Base-by-base conservation (phyloP, 2,329 filamentous ascomycete species). In the Aureobasidium melanogenum region DNA sequence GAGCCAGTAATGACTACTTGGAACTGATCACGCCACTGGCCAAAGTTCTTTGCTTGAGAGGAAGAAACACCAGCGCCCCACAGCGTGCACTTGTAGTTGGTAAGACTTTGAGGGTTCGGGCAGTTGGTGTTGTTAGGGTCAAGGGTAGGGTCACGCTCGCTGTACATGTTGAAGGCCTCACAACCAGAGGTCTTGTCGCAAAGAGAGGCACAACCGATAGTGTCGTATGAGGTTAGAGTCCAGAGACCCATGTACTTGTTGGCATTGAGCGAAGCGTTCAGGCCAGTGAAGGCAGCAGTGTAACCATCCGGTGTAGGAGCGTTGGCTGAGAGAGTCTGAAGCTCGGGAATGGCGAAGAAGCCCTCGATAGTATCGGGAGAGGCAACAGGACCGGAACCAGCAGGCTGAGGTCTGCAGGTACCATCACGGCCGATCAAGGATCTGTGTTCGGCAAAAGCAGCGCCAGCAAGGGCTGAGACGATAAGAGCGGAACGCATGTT, bases 1-100 rank as follows among this genome's bases (percentile, higher is more conserved):
- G 73, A 76, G 28, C 72, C 76, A 15, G 75, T 70, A 48, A 78
- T 75, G 36, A 74, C 72, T 34, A 77, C 72, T 17, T 71, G 66
- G 71, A 78, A 71, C 15, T 66, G 43, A 26, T 63, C 64, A 6
- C 72, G 69, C 60, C 63, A 70, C 64, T 74, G 68, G 32, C 73
- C 74, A 3, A 39, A 48, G 64, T 75, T 76, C 24, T 55, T 70
- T 5, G 72, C 73, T 8, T 68, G 70, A 0, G 59, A 63, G 4
- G 64, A 58, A 22, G 62, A 61, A 51, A 74, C 62, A 7, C 63
- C 63, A 6, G 68, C 66, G 17, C 74, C 73, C 68, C 71, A 75
- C 24, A 71, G 65, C 1, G 70, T 68, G 63, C 74, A 75, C 63
- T 74, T 73, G 63, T 64, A 63, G 57, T 69, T 71, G 36, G 69